Conservation (phyloP, 1,284 basidiomycete genomes). For the Puccinia brachypodii region DNA sequence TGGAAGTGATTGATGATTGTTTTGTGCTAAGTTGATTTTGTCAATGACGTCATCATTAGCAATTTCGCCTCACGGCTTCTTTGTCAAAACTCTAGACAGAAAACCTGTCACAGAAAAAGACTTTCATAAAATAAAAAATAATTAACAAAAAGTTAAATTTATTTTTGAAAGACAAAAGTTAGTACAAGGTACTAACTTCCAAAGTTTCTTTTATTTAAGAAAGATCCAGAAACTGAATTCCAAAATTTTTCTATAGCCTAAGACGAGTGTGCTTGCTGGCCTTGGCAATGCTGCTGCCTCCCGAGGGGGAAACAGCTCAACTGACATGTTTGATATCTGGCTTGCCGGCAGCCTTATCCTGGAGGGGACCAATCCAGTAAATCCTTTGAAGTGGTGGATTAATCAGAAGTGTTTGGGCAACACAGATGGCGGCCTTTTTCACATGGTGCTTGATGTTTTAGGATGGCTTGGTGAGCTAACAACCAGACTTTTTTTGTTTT, state of each 20-base stretch:
- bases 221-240: too few relatives aligned
- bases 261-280: not conserved
- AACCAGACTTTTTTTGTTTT: not conserved
- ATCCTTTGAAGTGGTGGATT: slow-evolving; percentile 13
- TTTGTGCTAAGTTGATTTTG: too few relatives aligned
- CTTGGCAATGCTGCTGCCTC: not conserved
- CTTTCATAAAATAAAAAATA: too few relatives aligned
- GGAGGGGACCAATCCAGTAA: not conserved
- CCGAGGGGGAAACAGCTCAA: not conserved
- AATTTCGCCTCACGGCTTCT: too few relatives aligned
- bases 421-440: not conserved
- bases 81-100: too few relatives aligned
- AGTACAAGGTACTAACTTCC: too few relatives aligned
- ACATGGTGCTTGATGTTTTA: slow-evolving; percentile 9
- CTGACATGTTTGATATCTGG: not conserved
- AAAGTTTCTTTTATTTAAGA: too few relatives aligned
- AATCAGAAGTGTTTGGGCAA: not conserved
- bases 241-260: not conserved
- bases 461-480: not conserved
- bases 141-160: too few relatives aligned
- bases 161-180: too few relatives aligned
- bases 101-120: too few relatives aligned
- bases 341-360: not conserved
- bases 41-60: too few relatives aligned
- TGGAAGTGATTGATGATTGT: too few relatives aligned